phyloP scores from a whole-genome alignment of 106 monocot genomes.

The Ottelia alismoides region DNA sequence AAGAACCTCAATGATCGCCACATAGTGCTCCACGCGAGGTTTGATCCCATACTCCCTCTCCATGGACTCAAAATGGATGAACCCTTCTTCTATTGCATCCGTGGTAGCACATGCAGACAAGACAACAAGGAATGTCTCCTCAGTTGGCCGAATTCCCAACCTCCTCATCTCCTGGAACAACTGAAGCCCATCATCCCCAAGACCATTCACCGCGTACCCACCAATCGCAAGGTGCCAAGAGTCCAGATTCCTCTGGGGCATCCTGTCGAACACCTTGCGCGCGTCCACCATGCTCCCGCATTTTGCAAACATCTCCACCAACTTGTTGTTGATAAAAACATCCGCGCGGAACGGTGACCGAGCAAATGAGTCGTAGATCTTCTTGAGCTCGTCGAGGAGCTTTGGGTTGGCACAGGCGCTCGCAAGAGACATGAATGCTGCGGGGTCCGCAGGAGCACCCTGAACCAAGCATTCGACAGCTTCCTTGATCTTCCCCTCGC shows the following conservation, averaged over 20 bases:
- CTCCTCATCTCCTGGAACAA: slow-evolving; percentile 73
- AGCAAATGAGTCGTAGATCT: slow-evolving; percentile 57
- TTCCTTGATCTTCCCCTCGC: slow-evolving; percentile 63
- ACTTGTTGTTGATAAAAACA: slow-evolving; percentile 47
- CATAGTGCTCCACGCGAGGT: slow-evolving; percentile 62
- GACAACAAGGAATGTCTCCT: slow-evolving; percentile 41
- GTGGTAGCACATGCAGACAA: slow-evolving; percentile 56
- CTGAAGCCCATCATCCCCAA: slow-evolving; percentile 78
- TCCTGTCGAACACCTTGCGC: slow-evolving; percentile 62
- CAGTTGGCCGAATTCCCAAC: slow-evolving; percentile 32
- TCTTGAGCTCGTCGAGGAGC: slow-evolving; percentile 61
- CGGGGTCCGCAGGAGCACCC: slow-evolving; percentile 35
- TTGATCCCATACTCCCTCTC: slow-evolving; percentile 51
- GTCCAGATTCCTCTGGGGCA: slow-evolving; percentile 41
- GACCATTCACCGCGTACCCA: slow-evolving; percentile 46
- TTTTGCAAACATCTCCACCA: slow-evolving; percentile 52
- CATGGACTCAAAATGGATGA: slow-evolving; percentile 77
- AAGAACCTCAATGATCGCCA: slow-evolving; percentile 64
- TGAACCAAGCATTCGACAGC: slow-evolving; percentile 44
- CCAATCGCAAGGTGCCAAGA: slow-evolving; percentile 72
- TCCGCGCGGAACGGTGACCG: slow-evolving; percentile 66
- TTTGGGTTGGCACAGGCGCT: slow-evolving; percentile 43
- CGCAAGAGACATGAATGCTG: slow-evolving; percentile 41
- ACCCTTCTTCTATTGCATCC: slow-evolving; percentile 82
- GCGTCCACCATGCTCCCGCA: slow-evolving; percentile 54